Percentiles rank a stretch among this genome's conserved stretches.
Conservation (phyloP, 306 rosid species). For the Medicago arabica region DNA sequence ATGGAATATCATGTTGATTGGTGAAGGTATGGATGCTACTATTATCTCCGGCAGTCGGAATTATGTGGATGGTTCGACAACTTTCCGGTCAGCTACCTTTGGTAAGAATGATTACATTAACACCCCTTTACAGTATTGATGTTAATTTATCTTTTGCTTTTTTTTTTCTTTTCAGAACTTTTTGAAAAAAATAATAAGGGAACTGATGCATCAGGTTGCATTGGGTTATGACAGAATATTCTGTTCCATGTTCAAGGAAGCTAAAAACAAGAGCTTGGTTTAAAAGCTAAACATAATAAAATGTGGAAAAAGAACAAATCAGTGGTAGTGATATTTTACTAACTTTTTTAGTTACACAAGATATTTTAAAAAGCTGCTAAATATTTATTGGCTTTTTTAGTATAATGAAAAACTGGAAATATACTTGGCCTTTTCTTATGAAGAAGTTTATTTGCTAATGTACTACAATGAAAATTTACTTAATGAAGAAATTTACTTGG, state of each 20-base stretch:
- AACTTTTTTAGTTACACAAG: neutral
- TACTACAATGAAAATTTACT: neutral
- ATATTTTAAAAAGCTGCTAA: neutral
- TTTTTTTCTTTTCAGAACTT: neutral
- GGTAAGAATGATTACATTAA: slow-evolving; percentile 50
- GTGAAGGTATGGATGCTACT: slow-evolving; percentile 83
- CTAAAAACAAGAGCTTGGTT: neutral
- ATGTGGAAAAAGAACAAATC: neutral
- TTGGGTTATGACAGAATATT: slow-evolving; percentile 24
- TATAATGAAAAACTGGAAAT: neutral
- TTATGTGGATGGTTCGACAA: slow-evolving; percentile 77
- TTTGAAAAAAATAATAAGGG: neutral
- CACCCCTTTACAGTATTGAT: neutral
- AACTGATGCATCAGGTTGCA: neutral
- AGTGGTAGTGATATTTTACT: neutral
- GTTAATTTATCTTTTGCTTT: neutral
- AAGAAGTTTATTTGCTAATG: neutral
- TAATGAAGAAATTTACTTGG: neutral
- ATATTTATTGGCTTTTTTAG: neutral
- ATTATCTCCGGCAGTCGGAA: slow-evolving; percentile 68
- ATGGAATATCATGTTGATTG: slow-evolving; percentile 86
- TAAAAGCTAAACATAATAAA: neutral
- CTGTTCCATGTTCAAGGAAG: slow-evolving; percentile 12
- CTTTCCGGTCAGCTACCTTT: slow-evolving; percentile 83
- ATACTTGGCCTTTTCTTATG: neutral